phyloP scores from a whole-genome alignment of 2,329 filamentous ascomycete genomes.

The Raffaelea arxii region DNA sequence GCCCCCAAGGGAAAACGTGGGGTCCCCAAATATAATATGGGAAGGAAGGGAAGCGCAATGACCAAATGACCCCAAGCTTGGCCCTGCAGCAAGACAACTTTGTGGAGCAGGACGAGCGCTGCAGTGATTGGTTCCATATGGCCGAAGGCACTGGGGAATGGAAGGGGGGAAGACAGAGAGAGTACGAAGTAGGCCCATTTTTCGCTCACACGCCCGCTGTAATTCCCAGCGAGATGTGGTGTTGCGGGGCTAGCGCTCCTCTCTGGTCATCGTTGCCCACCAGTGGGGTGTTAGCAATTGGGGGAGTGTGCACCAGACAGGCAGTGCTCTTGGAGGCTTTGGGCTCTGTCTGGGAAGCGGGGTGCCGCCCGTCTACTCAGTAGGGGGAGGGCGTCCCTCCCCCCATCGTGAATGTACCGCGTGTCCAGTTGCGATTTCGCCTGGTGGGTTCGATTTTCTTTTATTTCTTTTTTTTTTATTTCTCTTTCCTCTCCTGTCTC shows the following conservation, averaged over 20 bases:
- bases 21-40: too few species aligned
- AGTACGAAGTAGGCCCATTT: background rate
- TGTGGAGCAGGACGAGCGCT: background rate
- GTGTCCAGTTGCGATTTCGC: background rate
- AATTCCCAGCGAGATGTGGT: background rate
- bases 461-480: background rate
- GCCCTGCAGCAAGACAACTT: too few species aligned
- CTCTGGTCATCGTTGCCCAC: too few species aligned
- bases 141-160: slow-evolving; percentile 13
- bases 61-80: too few species aligned
- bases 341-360: background rate
- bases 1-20: too few species aligned
- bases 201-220: background rate
- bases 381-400: background rate
- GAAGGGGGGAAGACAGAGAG: slow-evolving; percentile 3
- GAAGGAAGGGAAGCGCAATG: too few species aligned
- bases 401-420: too few species aligned
- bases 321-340: too few species aligned
- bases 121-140: slow-evolving; percentile 19
- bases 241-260: background rate
- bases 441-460: background rate
- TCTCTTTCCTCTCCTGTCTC: background rate
- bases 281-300: too few species aligned
- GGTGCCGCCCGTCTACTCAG: background rate
- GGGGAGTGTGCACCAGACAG: too few species aligned